Percentiles rank a stretch among this genome's conserved stretches.
phyloP scores from a whole-genome alignment of 305 asterid species.

The Andrographis paniculata region DNA sequence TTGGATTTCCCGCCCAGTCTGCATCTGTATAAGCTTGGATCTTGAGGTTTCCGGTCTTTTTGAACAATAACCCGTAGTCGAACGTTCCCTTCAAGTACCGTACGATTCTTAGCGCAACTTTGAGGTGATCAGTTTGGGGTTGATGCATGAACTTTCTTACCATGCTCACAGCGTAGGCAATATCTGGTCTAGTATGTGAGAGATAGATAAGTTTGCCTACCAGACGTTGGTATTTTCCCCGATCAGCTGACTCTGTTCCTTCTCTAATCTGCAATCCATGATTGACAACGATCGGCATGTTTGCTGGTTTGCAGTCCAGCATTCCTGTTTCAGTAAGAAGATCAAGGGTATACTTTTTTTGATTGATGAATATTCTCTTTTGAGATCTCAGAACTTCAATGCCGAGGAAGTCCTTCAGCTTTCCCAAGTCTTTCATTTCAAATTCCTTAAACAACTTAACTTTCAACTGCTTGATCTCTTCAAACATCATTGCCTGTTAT shows the following conservation, averaged over 20 bases:
- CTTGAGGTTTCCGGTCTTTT: neutral
- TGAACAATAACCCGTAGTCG: neutral
- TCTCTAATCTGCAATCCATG: neutral
- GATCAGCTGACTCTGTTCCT: neutral
- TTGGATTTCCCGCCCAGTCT: neutral
- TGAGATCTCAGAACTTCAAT: neutral
- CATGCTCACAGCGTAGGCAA: neutral
- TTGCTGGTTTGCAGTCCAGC: neutral
- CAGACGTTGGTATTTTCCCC: neutral
- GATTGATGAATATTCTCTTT: neutral
- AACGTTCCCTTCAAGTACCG: neutral
- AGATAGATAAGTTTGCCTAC: slow-evolving; percentile 4
- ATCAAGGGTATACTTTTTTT: neutral
- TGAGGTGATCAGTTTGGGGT: neutral
- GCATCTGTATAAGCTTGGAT: neutral
- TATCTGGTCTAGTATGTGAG: slow-evolving; percentile 5
- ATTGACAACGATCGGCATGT: neutral
- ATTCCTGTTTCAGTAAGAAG: neutral
- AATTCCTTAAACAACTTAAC: slow-evolving; percentile 1
- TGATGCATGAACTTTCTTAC: slow-evolving; percentile 1
- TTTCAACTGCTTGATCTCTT: neutral
- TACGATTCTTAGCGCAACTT: neutral
- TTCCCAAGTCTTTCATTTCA: neutral
- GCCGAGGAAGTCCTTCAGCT: neutral
- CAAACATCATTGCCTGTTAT: neutral